Percentiles rank a stretch among this genome's conserved stretches.
Evolutionary conservation across 148 eudicot genomes (phyloP).

Genomic region (Simmondsia chinensis): DNA sequence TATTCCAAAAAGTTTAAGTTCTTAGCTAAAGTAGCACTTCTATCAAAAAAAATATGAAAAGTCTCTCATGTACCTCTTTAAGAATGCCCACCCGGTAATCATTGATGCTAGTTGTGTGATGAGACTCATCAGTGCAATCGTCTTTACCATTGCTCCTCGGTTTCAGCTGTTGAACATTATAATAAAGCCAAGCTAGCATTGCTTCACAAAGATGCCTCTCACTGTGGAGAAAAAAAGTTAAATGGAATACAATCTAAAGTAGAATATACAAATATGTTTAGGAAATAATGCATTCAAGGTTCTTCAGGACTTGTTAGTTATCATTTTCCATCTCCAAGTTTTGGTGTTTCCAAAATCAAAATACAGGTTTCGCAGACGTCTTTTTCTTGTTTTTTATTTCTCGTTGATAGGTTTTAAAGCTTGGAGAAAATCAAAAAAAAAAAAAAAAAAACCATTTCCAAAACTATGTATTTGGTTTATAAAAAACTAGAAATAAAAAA

Average conservation of each 20-base stretch:
- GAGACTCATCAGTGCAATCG: constrained; percentile 10
- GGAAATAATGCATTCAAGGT: not conserved
- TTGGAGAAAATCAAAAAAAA: not conserved
- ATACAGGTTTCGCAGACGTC: too few relatives aligned
- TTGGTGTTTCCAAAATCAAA: too few relatives aligned
- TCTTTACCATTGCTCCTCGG: constrained; percentile 9
- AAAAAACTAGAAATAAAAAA: too few relatives aligned
- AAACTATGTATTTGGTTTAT: too few relatives aligned
- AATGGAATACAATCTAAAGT: constrained; percentile 4
- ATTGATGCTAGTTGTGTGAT: constrained; percentile 6
- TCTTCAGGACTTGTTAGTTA: too few relatives aligned
- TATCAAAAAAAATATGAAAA: not conserved
- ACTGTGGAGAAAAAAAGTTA: constrained; percentile 27
- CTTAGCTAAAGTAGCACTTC: too few relatives aligned
- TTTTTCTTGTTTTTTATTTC: too few relatives aligned
- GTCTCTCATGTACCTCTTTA: constrained; percentile 34
- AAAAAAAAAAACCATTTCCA: too few relatives aligned
- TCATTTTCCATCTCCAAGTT: too few relatives aligned
- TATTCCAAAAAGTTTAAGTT: too few relatives aligned
- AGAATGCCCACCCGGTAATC: constrained; percentile 24
- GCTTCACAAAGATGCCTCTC: constrained; percentile 84
- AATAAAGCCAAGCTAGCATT: constrained; percentile 49
- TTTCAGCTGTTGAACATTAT: constrained; percentile 26
- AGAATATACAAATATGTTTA: not conserved
- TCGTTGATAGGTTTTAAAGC: not conserved